Evolutionary conservation across 495 filamentous ascomycete genomes (phyloP).

Genomic region (Talaromyces trachyspermus): DNA sequence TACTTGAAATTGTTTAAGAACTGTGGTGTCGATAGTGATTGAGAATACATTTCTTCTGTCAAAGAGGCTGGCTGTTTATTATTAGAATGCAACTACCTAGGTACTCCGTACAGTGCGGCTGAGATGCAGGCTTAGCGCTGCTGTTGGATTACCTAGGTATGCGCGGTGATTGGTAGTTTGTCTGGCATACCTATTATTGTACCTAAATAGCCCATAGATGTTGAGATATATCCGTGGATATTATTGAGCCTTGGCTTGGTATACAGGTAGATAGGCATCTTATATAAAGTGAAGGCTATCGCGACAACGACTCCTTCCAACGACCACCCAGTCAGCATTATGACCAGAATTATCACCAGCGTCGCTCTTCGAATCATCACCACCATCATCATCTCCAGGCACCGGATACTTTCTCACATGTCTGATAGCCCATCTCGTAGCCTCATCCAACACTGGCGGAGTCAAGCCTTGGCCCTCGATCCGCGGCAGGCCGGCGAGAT

Average conservation of each 20-base stretch:
- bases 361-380: not conserved
- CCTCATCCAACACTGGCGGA: conserved; percentile 34
- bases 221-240: too few species aligned
- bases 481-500: conserved; percentile 32
- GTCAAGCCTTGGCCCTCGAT: conserved; percentile 34
- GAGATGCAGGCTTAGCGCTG: too few species aligned
- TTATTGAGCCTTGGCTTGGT: too few species aligned
- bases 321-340: not conserved
- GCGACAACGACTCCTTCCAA: not conserved
- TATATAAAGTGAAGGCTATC: conserved; percentile 7
- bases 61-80: too few species aligned
- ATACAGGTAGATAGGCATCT: not conserved
- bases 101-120: too few species aligned
- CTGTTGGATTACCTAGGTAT: too few species aligned
- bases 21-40: not conserved
- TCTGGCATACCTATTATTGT: too few species aligned
- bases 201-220: too few species aligned
- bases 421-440: conserved; percentile 40
- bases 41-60: too few species aligned
- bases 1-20: not conserved
- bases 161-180: too few species aligned
- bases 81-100: too few species aligned
- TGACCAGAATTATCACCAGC: not conserved
- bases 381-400: conserved; percentile 20
- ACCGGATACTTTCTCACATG: conserved; percentile 42